Conservation (phyloP, 140 eudicot genomes). For the Anethum foeniculum region DNA sequence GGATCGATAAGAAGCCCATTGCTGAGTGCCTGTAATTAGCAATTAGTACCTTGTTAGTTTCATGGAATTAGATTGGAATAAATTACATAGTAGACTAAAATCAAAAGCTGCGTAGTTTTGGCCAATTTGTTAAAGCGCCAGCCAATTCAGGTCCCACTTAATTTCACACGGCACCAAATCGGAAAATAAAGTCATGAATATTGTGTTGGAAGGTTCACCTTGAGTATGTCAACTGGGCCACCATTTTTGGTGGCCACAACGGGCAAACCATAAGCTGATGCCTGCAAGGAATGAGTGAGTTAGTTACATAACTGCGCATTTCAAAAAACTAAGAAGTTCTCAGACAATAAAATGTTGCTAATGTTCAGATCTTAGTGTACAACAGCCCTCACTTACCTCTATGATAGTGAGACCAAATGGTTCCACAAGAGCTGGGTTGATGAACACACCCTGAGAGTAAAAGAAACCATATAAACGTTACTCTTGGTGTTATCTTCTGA, state of each 20-base stretch:
- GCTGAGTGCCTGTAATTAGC: constrained; percentile 50
- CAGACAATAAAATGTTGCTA: neutral
- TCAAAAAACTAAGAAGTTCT: neutral
- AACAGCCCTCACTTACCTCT: constrained; percentile 34
- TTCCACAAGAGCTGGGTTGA: constrained; percentile 85
- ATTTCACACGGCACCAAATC: neutral
- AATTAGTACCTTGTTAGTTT: constrained; percentile 13
- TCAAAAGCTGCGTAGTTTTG: neutral
- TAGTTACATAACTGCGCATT: constrained; percentile 8
- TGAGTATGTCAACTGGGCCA: constrained; percentile 77
- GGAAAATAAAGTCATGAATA: neutral
- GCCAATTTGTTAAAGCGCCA: neutral
- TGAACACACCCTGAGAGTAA: constrained; percentile 68
- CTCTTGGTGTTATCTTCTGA: constrained; percentile 5
- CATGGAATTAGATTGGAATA: neutral
- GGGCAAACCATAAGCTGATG: constrained; percentile 87
- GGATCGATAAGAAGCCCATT: constrained; percentile 80
- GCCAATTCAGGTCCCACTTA: neutral
- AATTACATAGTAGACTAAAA: neutral
- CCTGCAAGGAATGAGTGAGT: constrained; percentile 32
- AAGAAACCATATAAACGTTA: constrained; percentile 16
- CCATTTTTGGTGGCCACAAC: constrained; percentile 81
- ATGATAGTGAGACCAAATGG: constrained; percentile 78
- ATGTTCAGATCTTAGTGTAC: neutral
- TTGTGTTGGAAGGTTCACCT: constrained; percentile 28